Evolutionary conservation across 371 early-diverging fungal species (phyloP).

Genomic region (Sporodiniella umbellata): DNA sequence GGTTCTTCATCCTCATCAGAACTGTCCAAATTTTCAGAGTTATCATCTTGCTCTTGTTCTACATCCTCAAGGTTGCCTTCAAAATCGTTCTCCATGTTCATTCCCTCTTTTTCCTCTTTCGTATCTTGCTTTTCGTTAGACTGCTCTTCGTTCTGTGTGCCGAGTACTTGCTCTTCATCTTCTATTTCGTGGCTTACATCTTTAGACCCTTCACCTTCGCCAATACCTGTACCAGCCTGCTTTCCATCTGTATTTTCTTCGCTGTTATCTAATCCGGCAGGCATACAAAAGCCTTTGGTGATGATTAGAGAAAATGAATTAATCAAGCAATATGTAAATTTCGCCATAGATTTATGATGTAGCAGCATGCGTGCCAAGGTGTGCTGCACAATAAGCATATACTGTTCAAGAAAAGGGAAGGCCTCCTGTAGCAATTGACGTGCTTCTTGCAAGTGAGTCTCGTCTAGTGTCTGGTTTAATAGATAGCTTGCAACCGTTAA

Average conservation of each 20-base stretch:
- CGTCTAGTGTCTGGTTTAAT: background rate
- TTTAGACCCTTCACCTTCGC: constrained; percentile 92
- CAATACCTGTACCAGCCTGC: constrained; percentile 88
- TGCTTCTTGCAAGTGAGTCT: constrained; percentile 9
- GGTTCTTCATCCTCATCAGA: constrained; percentile 63
- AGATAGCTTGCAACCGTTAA: constrained; percentile 25
- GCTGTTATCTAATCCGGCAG: constrained; percentile 67
- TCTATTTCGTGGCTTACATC: constrained; percentile 97
- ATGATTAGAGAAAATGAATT: constrained; percentile 73
- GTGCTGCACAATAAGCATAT: constrained; percentile 58
- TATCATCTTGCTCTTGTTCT: constrained; percentile 67
- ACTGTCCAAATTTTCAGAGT: constrained; percentile 43
- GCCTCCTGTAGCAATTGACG: constrained; percentile 41
- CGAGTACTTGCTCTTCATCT: constrained; percentile 93
- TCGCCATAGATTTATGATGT: constrained; percentile 70
- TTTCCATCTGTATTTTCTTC: constrained; percentile 62
- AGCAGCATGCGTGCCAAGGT: constrained; percentile 57
- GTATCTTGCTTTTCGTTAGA: constrained; percentile 56
- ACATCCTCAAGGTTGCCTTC: constrained; percentile 91
- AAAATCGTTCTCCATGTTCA: constrained; percentile 97
- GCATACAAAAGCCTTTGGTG: constrained; percentile 82
- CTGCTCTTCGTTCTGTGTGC: constrained; percentile 74
- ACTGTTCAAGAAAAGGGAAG: constrained; percentile 68
- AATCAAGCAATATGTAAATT: constrained; percentile 63
- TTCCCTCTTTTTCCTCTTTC: constrained; percentile 88